phyloP scores from a whole-genome alignment of 495 filamentous ascomycete genomes.

The Lophiotrema nucula region DNA sequence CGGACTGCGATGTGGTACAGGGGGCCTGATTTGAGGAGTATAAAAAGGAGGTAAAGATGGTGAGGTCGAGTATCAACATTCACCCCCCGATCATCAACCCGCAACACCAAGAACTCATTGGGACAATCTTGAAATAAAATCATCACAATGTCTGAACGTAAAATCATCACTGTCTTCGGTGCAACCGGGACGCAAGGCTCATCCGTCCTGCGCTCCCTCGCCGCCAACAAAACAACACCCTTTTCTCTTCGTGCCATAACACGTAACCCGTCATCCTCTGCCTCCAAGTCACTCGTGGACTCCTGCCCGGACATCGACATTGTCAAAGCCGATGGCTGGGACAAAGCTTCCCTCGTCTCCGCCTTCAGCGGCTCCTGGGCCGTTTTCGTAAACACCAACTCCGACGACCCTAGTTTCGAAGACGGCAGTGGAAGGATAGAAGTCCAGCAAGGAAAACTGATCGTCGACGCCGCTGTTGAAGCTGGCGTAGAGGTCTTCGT shows the following conservation, averaged over 20 bases:
- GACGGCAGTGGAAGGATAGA: slow-evolving; percentile 30
- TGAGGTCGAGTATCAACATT: neutral
- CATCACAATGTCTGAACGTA: neutral
- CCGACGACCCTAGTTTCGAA: slow-evolving; percentile 37
- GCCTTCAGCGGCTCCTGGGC: slow-evolving; percentile 39
- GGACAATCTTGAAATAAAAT: neutral
- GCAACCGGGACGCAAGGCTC: slow-evolving; percentile 27
- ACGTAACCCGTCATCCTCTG: slow-evolving; percentile 16
- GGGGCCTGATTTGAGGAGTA: no score
- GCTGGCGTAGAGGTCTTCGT: slow-evolving; percentile 37
- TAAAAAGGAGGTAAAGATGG: neutral
- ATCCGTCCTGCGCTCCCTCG: slow-evolving; percentile 18
- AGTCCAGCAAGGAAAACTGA: slow-evolving; percentile 36
- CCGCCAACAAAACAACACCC: slow-evolving; percentile 1
- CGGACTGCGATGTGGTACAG: no score
- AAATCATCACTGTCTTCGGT: slow-evolving; percentile 23
- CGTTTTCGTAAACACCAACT: slow-evolving; percentile 42
- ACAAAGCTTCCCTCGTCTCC: slow-evolving; percentile 33
- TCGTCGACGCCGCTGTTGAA: slow-evolving; percentile 36
- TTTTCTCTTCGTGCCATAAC: slow-evolving; percentile 28
- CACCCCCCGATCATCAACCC: neutral
- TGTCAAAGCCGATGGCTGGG: slow-evolving; percentile 27
- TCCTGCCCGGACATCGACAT: slow-evolving; percentile 13
- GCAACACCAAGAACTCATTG: neutral
- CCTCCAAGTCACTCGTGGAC: slow-evolving; percentile 11